phyloP scores from a whole-genome alignment of 768 basidiomycete genomes.

The Inosperma sp. region DNA sequence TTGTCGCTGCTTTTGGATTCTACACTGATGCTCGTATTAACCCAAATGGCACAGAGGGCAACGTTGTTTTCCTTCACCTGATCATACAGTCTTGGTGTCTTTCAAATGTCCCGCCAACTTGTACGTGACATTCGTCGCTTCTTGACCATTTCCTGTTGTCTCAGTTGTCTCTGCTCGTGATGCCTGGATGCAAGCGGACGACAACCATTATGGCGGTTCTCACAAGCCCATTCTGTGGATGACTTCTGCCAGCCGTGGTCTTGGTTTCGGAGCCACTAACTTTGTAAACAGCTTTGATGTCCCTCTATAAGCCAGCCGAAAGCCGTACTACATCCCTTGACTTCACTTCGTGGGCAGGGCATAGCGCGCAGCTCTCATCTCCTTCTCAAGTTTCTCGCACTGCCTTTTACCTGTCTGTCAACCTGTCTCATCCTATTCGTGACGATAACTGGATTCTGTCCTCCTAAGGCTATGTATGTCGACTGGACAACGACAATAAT shows the following conservation, averaged over 20 bases:
- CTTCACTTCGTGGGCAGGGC: too few relatives aligned
- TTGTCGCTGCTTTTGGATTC: constrained; percentile 32
- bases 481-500: too few relatives aligned
- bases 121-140: constrained; percentile 11
- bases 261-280: constrained; percentile 39
- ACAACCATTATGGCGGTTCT: constrained; percentile 40
- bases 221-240: constrained; percentile 44
- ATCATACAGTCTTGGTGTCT: constrained; percentile 22
- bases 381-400: too few relatives aligned
- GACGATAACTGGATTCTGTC: too few relatives aligned
- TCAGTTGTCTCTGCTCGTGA: constrained; percentile 40
- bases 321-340: too few relatives aligned
- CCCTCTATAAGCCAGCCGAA: too few relatives aligned
- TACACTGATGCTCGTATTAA: constrained; percentile 30
- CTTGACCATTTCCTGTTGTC: background rate
- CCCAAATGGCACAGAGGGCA: constrained; percentile 19
- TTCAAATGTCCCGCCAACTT: constrained; percentile 23
- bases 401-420: too few relatives aligned
- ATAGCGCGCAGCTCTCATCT: too few relatives aligned
- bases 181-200: constrained; percentile 49
- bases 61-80: constrained; percentile 23
- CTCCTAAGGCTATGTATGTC: too few relatives aligned
- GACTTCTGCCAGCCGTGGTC: constrained; percentile 43
- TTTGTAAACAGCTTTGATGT: too few relatives aligned
- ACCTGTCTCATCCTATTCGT: too few relatives aligned